Evolutionary conservation across 2,329 filamentous ascomycete genomes (phyloP).

Genomic region (Didymella segeticola): DNA sequence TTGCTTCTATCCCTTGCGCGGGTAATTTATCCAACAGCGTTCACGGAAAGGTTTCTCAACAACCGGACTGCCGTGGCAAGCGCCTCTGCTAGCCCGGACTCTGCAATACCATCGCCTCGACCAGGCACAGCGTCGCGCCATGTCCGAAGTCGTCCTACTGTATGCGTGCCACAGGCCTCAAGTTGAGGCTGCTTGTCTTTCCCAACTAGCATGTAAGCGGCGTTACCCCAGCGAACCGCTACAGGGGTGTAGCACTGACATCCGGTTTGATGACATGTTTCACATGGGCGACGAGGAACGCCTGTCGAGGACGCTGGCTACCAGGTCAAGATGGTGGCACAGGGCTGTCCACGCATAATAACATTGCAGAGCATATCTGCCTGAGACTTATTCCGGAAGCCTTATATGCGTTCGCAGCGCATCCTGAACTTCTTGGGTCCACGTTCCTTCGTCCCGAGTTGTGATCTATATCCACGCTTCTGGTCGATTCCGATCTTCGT

Average conservation of each 20-base stretch:
- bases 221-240: conserved; percentile 26
- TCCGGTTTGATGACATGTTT: conserved; percentile 37
- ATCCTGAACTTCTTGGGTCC: conserved; percentile 6
- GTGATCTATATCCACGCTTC: neutral
- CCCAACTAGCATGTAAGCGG: conserved; percentile 20
- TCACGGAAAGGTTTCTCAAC: neutral
- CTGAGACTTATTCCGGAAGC: conserved; percentile 24
- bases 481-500: neutral
- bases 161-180: conserved; percentile 7
- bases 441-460: conserved; percentile 1
- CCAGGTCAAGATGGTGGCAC: conserved; percentile 29
- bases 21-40: conserved; percentile 3
- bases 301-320: conserved; percentile 24
- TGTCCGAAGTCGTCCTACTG: neutral
- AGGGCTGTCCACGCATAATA: conserved; percentile 33
- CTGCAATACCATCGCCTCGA: conserved; percentile 2
- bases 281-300: conserved; percentile 26
- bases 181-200: conserved; percentile 4
- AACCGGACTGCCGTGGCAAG: conserved; percentile 8
- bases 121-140: conserved; percentile 12
- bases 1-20: conserved; percentile 7
- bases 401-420: conserved; percentile 23
- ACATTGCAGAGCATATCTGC: conserved; percentile 26
- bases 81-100: conserved; percentile 2
- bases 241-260: conserved; percentile 23